Percentiles rank a stretch among this genome's conserved stretches.
phyloP scores from a whole-genome alignment of 1,284 basidiomycete species.

The Trichosporon faecale region DNA sequence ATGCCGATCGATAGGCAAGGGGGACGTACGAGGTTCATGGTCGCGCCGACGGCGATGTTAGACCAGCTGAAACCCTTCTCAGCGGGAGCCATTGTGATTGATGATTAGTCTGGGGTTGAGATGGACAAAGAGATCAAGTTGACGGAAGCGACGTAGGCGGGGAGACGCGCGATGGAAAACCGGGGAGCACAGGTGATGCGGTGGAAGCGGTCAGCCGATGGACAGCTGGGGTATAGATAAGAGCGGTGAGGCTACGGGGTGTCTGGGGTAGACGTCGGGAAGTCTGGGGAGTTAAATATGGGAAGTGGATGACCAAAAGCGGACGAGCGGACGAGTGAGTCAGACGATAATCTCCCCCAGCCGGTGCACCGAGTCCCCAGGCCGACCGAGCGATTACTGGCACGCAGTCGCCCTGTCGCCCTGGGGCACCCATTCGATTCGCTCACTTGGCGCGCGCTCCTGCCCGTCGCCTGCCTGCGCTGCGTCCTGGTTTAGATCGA shows the following conservation, averaged over 20 bases:
- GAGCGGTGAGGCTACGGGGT: slow-evolving; percentile 7
- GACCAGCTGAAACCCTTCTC: slow-evolving; percentile 96
- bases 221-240: slow-evolving; percentile 14
- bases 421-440: not conserved
- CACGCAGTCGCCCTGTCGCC: not conserved
- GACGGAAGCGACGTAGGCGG: not conserved
- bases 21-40: slow-evolving; percentile 83
- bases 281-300: slow-evolving; percentile 6
- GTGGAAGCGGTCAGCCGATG: not conserved
- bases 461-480: not conserved
- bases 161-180: slow-evolving; percentile 2
- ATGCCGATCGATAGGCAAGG: not conserved
- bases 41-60: slow-evolving; percentile 96
- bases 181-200: not conserved
- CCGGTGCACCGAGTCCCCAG: not conserved
- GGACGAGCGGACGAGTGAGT: slow-evolving; percentile 2
- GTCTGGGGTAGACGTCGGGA: not conserved
- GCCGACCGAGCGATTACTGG: not conserved
- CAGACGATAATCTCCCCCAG: slow-evolving; percentile 6
- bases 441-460: not conserved
- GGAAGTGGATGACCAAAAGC: not conserved
- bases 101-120: not conserved
- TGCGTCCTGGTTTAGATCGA: not conserved
- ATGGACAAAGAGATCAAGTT: not conserved
- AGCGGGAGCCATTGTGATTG: slow-evolving; percentile 54